A percentile compares a stretch with the other conserved stretches of the same genome.
Evolutionary conservation across 805 yeast genomes (phyloP).

Genomic region (Wickerhamomyces strasburgensis): DNA sequence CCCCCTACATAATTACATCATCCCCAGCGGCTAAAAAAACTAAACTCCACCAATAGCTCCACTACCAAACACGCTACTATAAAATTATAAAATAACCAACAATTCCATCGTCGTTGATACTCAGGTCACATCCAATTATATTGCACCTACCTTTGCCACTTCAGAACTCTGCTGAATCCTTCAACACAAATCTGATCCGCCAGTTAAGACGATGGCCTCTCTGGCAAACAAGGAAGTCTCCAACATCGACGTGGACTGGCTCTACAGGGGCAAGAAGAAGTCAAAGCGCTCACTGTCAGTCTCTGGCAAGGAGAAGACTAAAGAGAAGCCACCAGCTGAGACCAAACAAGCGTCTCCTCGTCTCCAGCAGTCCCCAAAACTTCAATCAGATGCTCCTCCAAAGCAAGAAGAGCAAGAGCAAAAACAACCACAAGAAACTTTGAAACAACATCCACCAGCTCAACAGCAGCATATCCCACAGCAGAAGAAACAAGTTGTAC

Average conservation of each 20-base stretch:
- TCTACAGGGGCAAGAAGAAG: constrained; percentile 70
- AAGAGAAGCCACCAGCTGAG: constrained; percentile 10
- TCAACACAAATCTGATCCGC: too few relatives aligned
- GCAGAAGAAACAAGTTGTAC: constrained; percentile 1
- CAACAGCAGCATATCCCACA: constrained; percentile 1
- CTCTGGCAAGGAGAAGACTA: constrained; percentile 14
- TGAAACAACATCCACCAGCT: too few relatives aligned
- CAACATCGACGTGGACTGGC: constrained; percentile 72
- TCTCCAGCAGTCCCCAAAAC: background rate
- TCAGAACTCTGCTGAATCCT: too few relatives aligned
- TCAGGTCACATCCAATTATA: constrained; percentile 44
- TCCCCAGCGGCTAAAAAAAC: background rate
- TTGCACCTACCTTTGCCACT: constrained; percentile 60
- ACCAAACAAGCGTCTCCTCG: background rate
- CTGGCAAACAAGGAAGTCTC: constrained; percentile 14
- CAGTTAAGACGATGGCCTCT: background rate
- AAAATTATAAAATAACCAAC: too few relatives aligned
- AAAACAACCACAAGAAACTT: background rate
- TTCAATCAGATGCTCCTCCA: too few relatives aligned
- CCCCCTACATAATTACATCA: background rate
- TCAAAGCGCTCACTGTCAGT: constrained; percentile 24
- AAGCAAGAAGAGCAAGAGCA: constrained; percentile 1
- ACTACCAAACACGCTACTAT: background rate
- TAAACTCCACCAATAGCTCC: background rate
- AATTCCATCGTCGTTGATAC: too few relatives aligned